Conservation (phyloP, 1,284 basidiomycete genomes). For the Pascua guehoae region DNA sequence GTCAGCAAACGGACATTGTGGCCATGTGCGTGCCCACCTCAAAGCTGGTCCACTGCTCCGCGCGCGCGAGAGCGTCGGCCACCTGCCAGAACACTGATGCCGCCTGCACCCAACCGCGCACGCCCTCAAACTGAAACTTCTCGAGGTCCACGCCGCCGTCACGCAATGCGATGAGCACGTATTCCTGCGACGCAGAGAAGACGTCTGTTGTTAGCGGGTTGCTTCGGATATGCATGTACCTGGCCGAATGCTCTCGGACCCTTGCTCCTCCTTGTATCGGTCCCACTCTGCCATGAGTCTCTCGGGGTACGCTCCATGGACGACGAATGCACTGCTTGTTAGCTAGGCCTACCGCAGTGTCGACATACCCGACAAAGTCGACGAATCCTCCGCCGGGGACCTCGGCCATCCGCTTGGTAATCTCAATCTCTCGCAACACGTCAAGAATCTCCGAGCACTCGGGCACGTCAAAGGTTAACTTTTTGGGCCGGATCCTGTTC, state of each 20-base stretch:
- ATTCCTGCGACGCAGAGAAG: constrained; percentile 70
- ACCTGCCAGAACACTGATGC: constrained; percentile 89
- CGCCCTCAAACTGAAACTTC: constrained; percentile 61
- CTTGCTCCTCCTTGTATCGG: constrained; percentile 64
- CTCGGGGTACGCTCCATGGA: constrained; percentile 77
- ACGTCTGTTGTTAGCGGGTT: constrained; percentile 54
- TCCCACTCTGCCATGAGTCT: constrained; percentile 81
- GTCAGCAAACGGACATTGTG: constrained; percentile 3
- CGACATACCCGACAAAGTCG: constrained; percentile 60
- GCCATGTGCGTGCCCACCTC: constrained; percentile 60
- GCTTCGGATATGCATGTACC: constrained; percentile 53
- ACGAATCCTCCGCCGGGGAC: constrained; percentile 68
- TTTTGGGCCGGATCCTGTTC: background rate
- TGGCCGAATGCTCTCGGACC: constrained; percentile 80
- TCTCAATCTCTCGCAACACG: constrained; percentile 79
- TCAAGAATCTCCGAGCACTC: constrained; percentile 69
- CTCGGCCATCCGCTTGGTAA: constrained; percentile 72
- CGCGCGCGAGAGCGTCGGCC: constrained; percentile 66
- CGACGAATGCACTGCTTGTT: constrained; percentile 64
- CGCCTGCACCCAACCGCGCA: constrained; percentile 76
- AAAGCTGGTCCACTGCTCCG: constrained; percentile 73
- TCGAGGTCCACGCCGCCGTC: constrained; percentile 90
- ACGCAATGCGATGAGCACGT: constrained; percentile 80
- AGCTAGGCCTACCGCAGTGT: background rate
- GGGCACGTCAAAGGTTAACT: constrained; percentile 8